Evolutionary conservation across 352 stramenopile genomes (phyloP).

Genomic region (Phytophthora cactorum): DNA sequence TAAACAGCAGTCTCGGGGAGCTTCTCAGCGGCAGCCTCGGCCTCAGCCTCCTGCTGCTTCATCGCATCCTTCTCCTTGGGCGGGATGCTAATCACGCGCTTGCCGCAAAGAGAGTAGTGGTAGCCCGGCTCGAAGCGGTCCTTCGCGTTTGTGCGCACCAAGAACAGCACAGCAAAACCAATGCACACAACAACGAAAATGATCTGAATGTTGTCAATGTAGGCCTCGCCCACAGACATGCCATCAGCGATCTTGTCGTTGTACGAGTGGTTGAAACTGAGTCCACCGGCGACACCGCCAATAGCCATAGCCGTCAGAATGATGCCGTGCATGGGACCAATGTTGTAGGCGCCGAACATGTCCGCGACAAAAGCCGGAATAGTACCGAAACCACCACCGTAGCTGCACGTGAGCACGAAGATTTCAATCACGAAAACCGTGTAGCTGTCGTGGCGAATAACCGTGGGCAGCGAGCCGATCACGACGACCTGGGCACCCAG

Average conservation of each 20-base stretch:
- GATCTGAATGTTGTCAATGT: constrained; percentile 78
- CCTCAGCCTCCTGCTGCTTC: constrained; percentile 28
- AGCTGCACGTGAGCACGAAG: constrained; percentile 79
- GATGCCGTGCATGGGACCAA: constrained; percentile 56
- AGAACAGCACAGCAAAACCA: constrained; percentile 64
- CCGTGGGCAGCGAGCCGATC: constrained; percentile 55
- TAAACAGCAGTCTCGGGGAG: constrained; percentile 31
- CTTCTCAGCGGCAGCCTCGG: constrained; percentile 18
- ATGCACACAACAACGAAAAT: constrained; percentile 73
- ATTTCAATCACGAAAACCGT: constrained; percentile 62
- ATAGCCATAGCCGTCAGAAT: constrained; percentile 83
- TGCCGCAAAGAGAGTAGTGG: constrained; percentile 68
- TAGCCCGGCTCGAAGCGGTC: constrained; percentile 78
- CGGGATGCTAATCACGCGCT: constrained; percentile 68
- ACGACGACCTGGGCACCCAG: constrained; percentile 72
- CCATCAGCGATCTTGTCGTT: constrained; percentile 45
- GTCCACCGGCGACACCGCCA: constrained; percentile 69
- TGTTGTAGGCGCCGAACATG: constrained; percentile 86
- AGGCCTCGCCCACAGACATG: constrained; percentile 56
- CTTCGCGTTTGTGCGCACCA: constrained; percentile 68
- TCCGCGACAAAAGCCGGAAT: constrained; percentile 82
- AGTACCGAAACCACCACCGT: constrained; percentile 76
- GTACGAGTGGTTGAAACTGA: constrained; percentile 74
- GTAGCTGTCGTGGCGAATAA: constrained; percentile 69
- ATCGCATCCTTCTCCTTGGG: constrained; percentile 46